Evolutionary conservation across 1,284 basidiomycete genomes (phyloP), one percentile per base, ranked within the genome.

Genomic region (Tylopilus sp.): DNA sequence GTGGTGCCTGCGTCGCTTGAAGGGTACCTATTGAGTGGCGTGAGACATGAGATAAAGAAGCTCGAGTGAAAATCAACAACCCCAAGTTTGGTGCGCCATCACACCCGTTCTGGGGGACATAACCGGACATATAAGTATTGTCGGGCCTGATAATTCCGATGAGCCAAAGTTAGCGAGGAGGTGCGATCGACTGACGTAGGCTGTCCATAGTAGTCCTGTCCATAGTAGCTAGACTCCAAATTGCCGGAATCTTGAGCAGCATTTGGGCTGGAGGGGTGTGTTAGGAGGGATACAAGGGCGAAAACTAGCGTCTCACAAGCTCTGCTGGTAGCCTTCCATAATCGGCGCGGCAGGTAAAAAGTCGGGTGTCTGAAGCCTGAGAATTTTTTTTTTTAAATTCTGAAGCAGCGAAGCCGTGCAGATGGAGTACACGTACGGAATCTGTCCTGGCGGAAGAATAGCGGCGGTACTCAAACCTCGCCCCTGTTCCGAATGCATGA

Each of bases 11-110:
- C 11, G 14, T 46, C 14, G 29, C 52, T 34, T 1, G 37, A 39
- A 31, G 30, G 11, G 38, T 54, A 64, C 35, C 61, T 63, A 45
- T 43, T 12, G 29, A 7, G 39, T 50, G 41, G 35, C 48, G 30
- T 67, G 44, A 63, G 64, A 48, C 35, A 38, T 35, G 29, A 34
- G 33, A 33, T 45, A n/a, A 50, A 50, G 40, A 48, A 48, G 43
- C 38, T 45, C 15, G 15, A n/a, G 43, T 52, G 42, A 61, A 54
- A 51, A 53, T 50, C 26, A 46, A 45, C 37, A 35, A 64, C 61
- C 53, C 45, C 30, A 53, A 35, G 57, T 51, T 50, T 36, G 50
- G 28, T 39, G 11, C 30, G n/a, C 41, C 41, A 3, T 50, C 39
- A n/a, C 31, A 29, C 42, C 40, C 34, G 11, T 20, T 37, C 15